These are phyloP conservation scores for Akanthomyces lecanii DNA, from an alignment of 2,329 filamentous ascomycete species.

Conservation along the genomic window DNA sequence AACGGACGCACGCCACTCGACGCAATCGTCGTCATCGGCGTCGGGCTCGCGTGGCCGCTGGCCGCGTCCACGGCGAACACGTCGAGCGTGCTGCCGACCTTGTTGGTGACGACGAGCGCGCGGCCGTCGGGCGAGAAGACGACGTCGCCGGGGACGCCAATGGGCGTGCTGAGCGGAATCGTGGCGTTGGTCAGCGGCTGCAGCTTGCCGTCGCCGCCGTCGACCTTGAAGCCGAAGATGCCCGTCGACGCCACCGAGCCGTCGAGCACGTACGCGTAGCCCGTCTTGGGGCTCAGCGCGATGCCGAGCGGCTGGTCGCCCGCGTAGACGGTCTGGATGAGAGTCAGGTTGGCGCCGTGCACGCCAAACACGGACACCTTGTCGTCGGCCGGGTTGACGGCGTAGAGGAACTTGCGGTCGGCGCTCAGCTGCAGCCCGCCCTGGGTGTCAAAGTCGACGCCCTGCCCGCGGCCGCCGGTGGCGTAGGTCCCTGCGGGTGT, in stretches of 20 bases:
- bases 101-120: slow-evolving; percentile 22
- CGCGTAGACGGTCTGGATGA: slow-evolving; percentile 22
- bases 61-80: slow-evolving; percentile 19
- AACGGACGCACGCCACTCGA: slow-evolving; percentile 20
- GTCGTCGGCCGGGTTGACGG: slow-evolving; percentile 22
- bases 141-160: slow-evolving; percentile 22
- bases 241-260: slow-evolving; percentile 23
- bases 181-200: slow-evolving; percentile 21
- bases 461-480: slow-evolving; percentile 29
- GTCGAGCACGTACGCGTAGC: slow-evolving; percentile 21
- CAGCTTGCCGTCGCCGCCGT: slow-evolving; percentile 17
- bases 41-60: slow-evolving; percentile 18
- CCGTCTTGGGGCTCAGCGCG: slow-evolving; percentile 20
- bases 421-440: slow-evolving; percentile 57
- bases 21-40: slow-evolving; percentile 17
- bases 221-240: slow-evolving; percentile 22
- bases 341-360: slow-evolving; percentile 18
- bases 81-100: slow-evolving; percentile 23
- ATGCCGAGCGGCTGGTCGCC: slow-evolving; percentile 23
- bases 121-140: slow-evolving; percentile 20
- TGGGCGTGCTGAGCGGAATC: slow-evolving; percentile 22
- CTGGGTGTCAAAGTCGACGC: slow-evolving; percentile 83
- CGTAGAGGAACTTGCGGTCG: slow-evolving; percentile 21
- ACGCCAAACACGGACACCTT: slow-evolving; percentile 21
- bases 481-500: slow-evolving; percentile 18